Evolutionary conservation across 345 rosid species (phyloP), one percentile per base, ranked within the genome.

Genomic region (Salix brachista): DNA sequence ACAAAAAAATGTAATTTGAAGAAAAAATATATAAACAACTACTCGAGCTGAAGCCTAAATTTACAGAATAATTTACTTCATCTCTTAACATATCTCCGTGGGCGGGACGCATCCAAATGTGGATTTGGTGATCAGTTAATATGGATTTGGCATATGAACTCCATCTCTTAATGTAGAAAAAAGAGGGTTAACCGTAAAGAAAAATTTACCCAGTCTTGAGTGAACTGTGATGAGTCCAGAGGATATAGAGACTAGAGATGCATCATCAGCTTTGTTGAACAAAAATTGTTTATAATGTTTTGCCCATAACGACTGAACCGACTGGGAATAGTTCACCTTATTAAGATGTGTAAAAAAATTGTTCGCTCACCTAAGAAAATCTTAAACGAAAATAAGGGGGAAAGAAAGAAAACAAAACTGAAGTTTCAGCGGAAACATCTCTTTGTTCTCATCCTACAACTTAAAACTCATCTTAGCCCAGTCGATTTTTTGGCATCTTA

Each of bases 321-420:
- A 14, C 58, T 56, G 77, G 65, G 64, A 46, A 42, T 65, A 39
- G 70, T 75, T 78, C 78, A 62, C 79, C 76, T 78, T 78, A 74
- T 78, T 77, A 70, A 61, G 75, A 54, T 17, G 16, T 67, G 66
- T 34, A 50, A 80, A 34, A 77, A 68, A 77, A 46, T 19, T 21
- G 73, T 67, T 42, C 58, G 39, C 68, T 64, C 52, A 13, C 10
- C 78, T 69, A 74, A 26, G 34, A 36, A 77, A 32, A 70, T 34
- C 21, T 36, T 42, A 23, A 11, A 54, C 39, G 13, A 37, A 62
- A 69, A 48, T 48, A 50, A 39, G 17, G 4, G 21, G 3, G 2
- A 26, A 32, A 54, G 17, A 34, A 56, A 8, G 70, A 37, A 78
- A 34, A 70, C 78, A 78, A 82, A 74, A 78, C 39, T 70, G 37